Conservation (phyloP, 2,329 filamentous ascomycete species). For the Penicillium sp. region DNA sequence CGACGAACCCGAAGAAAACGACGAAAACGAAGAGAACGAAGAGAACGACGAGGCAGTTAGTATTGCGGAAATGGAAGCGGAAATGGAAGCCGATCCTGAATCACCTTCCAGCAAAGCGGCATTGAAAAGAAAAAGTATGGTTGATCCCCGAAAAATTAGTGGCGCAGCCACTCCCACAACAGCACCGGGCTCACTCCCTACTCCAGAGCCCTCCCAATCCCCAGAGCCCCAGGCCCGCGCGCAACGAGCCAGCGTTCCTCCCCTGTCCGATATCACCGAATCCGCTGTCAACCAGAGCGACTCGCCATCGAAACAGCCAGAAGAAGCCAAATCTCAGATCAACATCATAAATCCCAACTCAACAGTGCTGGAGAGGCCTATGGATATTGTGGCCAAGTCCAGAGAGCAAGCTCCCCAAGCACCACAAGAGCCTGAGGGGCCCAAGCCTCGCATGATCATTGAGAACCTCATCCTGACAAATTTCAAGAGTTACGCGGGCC, state of each 20-base stretch:
- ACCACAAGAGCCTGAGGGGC: conserved; percentile 71
- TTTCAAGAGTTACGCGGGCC: conserved; percentile 98
- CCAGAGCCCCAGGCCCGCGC: conserved; percentile 45
- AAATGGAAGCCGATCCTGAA: conserved; percentile 48
- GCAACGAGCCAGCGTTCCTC: conserved; percentile 52
- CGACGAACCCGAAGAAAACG: conserved; percentile 38
- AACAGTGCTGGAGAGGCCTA: conserved; percentile 79
- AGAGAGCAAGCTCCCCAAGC: conserved; percentile 66
- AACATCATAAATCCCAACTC: conserved; percentile 72
- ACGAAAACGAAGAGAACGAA: conserved; percentile 39
- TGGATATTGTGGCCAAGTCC: conserved; percentile 91
- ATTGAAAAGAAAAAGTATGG: conserved; percentile 68
- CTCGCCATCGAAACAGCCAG: conserved; percentile 46
- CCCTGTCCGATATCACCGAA: conserved; percentile 73
- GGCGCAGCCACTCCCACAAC: conserved; percentile 43
- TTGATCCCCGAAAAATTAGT: conserved; percentile 42
- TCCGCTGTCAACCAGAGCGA: conserved; percentile 70
- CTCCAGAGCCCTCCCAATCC: conserved; percentile 56
- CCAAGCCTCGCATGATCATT: conserved; percentile 87
- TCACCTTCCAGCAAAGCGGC: conserved; percentile 61
- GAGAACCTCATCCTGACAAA: conserved; percentile 90
- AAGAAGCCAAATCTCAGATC: conserved; percentile 52
- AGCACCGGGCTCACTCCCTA: conserved; percentile 46
- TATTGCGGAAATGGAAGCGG: conserved; percentile 41
- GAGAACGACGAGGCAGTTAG: conserved; percentile 30